Base-by-base conservation (phyloP, 805 yeast species). In the Metschnikowia cerradonensis region DNA sequence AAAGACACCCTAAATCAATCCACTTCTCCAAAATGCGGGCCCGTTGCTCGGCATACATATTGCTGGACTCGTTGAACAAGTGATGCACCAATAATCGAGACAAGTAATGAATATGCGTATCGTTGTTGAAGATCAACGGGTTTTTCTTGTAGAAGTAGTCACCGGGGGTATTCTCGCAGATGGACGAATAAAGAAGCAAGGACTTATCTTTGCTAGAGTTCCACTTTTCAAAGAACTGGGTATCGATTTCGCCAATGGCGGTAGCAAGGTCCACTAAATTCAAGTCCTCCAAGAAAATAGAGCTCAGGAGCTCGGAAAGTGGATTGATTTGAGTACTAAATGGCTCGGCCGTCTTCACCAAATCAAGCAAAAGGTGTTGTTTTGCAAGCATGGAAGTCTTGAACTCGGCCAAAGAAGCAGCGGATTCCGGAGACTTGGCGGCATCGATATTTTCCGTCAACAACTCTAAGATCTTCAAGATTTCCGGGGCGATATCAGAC, bases 121-220 rank as follows among this genome's bases (percentile, higher is more conserved):
- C 67, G 23, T 86, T 78, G 60, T 86, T 85, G 71, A 89, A 90
- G 6, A 89, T 79, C 45, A 91, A 74, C 2, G 97, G 96, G 60
- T 90, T 89, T 52, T 71, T 75, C 52, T 75, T 75, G 68, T 76
- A 77, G 54, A 78, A 73, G 26, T 62, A 53, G 23, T 60, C 62
- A 32, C 51, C 54, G 2, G 55, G 43, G 39, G 49, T 31, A 17
- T 26, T 34, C 6, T 56, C 61, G 34, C 51, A 43, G 51, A 80
- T 60, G 49, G 80, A 68, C 53, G 81, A 60, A 72, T 70, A 83
- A 54, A 86, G 82, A 36, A 90, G 72, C 50, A 91, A 72, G 0
- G 96, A 86, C 51, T 85, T 82, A 68, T 92, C 98, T 13, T 72
- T 67, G 53, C 84, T 78, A 3, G 96, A 90, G 50, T 88, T 84